Evolutionary conservation across 805 yeast species (phyloP), one percentile per base, ranked within the genome.

Genomic region (Candida berthetii): DNA sequence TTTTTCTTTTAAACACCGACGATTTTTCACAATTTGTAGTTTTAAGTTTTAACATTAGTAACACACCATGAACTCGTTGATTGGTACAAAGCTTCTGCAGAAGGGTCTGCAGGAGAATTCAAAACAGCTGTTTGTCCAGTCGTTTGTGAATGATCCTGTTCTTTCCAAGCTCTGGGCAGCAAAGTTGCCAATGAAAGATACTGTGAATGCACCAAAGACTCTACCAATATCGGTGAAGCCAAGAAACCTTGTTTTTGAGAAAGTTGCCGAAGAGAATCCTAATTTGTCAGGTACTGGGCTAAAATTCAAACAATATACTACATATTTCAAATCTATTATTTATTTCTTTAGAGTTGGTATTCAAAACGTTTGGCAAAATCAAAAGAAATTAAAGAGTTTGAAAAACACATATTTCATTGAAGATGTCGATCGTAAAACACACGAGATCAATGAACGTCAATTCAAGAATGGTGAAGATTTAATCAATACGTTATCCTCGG

Each of bases 321-420:
- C 68, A 1, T 70, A 71, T 47, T 78, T 74, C 6, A 71, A 72
- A 50, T 47, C 61, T 3, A 48, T 78, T 35, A 49, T 80, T 33
- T 56, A 56, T 6, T 80, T 81, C 54, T 83, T 82, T 61, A 72
- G 73, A 45, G 55, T 62, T 2, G 90, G 91, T 1, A 65, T 82
- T 2, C 57, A 62, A 17, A 74, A 73, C 47, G 73, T 81, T 1
- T 79, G 82, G 77, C 46, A 57, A 1, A 77, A 78, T 44, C 50
- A 64, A 24, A 55, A 53, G 19, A 42, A 48, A 1, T 53, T 69
- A 3, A 54, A 52, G 7, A 41, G 46, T 7, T 42, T 71, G 14
- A 46, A 53, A 20, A 48, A 50, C 11, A 50, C 56, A 18, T 57
- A 54, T 36, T 55, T 56, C 39, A 35, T 64, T 27, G 53, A 62